Base-by-base conservation (phyloP, 306 rosid genomes). In the Sophora flavescens region DNA sequence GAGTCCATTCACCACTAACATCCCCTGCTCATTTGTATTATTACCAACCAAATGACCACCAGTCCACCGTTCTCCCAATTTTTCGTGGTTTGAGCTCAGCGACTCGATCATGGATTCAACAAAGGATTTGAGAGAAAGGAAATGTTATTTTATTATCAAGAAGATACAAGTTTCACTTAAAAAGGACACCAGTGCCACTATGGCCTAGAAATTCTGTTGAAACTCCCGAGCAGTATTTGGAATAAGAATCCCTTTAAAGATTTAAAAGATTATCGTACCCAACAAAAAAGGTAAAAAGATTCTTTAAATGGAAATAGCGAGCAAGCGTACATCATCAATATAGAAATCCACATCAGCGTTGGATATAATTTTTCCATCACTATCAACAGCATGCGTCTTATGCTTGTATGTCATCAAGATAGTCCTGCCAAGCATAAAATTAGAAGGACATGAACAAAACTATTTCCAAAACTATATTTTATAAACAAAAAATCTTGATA, bases 401-500 rank as follows among this genome's bases (percentile, higher is more conserved):
- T 95, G 99, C 87, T 95, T 95, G 90, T 91, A 95, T 38, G 98
- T 90, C 82, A 89, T 51, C 97, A 95, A 87, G 79, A 92, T 95
- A 64, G 93, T 89, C 92, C 98, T 95, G 84, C 22, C 78, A 78
- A 18, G 18, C 80, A 87, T 53, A 77, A 71, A 70, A 70, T 30
- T 26, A 68, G 39, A 75, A 70, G 15, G 22, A 42, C 42, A 56
- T n/a, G 30, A 75, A 33, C 33, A 11, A 26, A 41, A 62, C 22
- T 48, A 48, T n/a, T n/a, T n/a, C n/a, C n/a, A n/a, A n/a, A n/a
- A n/a, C n/a, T n/a, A n/a, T n/a, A n/a, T 57, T 44, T 52, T 17
- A 58, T 18, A 47, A 41, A 52, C 17, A 79, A 11, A 63, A 36
- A 13, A 78, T 64, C 10, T 70, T 33, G 13, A 42, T 44, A 1